Percentiles rank a stretch among this genome's conserved stretches.
phyloP scores from a whole-genome alignment of 2,329 filamentous ascomycete species.

The Colletotrichum higginsianum region DNA sequence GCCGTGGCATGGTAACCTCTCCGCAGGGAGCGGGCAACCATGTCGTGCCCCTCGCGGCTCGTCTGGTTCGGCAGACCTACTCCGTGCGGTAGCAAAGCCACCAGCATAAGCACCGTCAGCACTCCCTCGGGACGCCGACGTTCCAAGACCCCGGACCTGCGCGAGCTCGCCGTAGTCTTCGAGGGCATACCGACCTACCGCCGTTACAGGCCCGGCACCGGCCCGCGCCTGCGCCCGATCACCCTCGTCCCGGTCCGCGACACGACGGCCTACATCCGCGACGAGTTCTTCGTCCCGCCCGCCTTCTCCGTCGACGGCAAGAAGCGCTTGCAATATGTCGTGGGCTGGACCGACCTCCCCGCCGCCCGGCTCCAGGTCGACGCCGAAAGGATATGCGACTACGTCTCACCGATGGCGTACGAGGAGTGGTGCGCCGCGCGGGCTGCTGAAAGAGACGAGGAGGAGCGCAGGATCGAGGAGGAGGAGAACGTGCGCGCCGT shows the following conservation, averaged over 20 bases:
- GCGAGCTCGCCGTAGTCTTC: slow-evolving; percentile 39
- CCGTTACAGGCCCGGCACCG: slow-evolving; percentile 59
- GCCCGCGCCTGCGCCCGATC: slow-evolving; percentile 63
- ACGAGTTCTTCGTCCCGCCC: slow-evolving; percentile 63
- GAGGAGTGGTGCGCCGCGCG: slow-evolving; percentile 70
- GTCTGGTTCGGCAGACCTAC: slow-evolving; percentile 31
- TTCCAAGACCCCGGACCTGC: neutral
- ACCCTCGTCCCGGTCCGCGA: slow-evolving; percentile 64
- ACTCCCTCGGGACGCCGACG: neutral
- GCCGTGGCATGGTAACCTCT: slow-evolving; percentile 15
- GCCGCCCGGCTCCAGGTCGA: slow-evolving; percentile 63
- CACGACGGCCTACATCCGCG: slow-evolving; percentile 70
- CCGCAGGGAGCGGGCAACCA: neutral
- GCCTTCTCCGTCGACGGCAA: slow-evolving; percentile 53
- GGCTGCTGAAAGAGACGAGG: slow-evolving; percentile 59
- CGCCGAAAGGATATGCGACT: slow-evolving; percentile 66
- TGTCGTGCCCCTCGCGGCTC: slow-evolving; percentile 26
- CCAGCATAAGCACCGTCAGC: neutral
- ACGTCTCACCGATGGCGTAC: slow-evolving; percentile 69
- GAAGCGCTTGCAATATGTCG: slow-evolving; percentile 66
- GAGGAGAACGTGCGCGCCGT: slow-evolving; percentile 44
- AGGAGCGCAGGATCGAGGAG: slow-evolving; percentile 49
- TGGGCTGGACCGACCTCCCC: slow-evolving; percentile 69
- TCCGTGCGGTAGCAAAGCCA: neutral
- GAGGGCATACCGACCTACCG: slow-evolving; percentile 37